Conservation (phyloP, 1,284 basidiomycete genomes). For the Cerioporus squamosus region DNA sequence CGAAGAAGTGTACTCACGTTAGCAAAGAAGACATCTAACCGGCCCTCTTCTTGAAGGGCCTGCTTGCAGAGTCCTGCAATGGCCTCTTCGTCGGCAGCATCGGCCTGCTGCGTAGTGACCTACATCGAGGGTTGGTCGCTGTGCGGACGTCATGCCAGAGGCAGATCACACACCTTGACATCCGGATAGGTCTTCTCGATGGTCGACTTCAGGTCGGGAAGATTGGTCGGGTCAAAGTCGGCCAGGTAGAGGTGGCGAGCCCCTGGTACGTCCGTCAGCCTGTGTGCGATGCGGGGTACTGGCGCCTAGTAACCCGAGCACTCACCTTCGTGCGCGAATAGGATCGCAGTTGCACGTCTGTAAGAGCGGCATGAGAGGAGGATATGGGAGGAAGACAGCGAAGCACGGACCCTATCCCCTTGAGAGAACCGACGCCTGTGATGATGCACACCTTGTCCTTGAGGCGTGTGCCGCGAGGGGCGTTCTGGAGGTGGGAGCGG, state of each 20-base stretch:
- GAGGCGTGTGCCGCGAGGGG: conserved; percentile 63
- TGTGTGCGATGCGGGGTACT: neutral
- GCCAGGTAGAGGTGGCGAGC: conserved; percentile 85
- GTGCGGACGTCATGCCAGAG: neutral
- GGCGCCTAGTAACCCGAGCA: neutral
- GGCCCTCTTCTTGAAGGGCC: conserved; percentile 80
- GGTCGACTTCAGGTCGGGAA: conserved; percentile 72
- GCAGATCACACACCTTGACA: conserved; percentile 64
- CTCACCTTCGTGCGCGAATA: conserved; percentile 83
- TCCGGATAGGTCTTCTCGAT: conserved; percentile 75
- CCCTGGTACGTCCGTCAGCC: conserved; percentile 47
- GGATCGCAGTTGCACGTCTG: conserved; percentile 76
- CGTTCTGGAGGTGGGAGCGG: conserved; percentile 66
- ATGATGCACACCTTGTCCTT: conserved; percentile 88
- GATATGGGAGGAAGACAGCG: neutral
- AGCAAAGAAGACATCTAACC: conserved; percentile 92
- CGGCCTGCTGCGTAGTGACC: conserved; percentile 76
- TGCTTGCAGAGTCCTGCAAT: conserved; percentile 73
- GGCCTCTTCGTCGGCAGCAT: conserved; percentile 82
- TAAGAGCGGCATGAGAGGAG: conserved; percentile 7
- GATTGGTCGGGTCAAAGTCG: conserved; percentile 75
- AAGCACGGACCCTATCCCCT: conserved; percentile 77
- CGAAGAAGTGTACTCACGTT: conserved; percentile 59
- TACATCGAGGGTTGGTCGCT: conserved; percentile 32
- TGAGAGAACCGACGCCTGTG: conserved; percentile 84